phyloP scores from a whole-genome alignment of 352 stramenopile genomes.

The Globisporangium orthogonon region DNA sequence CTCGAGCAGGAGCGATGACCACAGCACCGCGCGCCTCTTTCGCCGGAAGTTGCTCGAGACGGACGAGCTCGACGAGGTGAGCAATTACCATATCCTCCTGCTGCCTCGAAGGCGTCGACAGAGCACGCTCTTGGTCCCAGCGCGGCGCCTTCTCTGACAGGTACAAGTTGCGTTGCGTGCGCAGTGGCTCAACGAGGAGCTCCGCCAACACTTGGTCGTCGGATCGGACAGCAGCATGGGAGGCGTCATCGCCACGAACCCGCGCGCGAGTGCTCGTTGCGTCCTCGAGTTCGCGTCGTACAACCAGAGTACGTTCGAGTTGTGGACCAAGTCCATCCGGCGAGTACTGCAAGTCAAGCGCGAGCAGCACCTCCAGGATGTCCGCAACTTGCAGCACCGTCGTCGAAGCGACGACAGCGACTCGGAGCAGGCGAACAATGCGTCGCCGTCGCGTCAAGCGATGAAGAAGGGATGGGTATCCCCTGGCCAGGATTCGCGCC shows the following conservation, averaged over 20 bases:
- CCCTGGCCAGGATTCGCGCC: constrained; percentile 72
- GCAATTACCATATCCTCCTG: neutral
- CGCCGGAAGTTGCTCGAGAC: constrained; percentile 70
- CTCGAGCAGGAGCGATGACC: constrained; percentile 4
- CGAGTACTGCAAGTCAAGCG: constrained; percentile 56
- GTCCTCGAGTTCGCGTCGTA: constrained; percentile 77
- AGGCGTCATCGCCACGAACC: constrained; percentile 43
- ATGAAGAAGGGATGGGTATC: constrained; percentile 47
- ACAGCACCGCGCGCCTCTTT: constrained; percentile 50
- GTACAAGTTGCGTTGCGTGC: neutral
- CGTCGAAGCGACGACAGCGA: neutral
- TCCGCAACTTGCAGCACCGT: neutral
- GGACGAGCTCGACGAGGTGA: constrained; percentile 70
- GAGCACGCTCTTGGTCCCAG: neutral
- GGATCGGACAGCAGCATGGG: constrained; percentile 34
- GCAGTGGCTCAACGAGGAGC: constrained; percentile 69
- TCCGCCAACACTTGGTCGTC: constrained; percentile 49
- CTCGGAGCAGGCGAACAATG: constrained; percentile 10
- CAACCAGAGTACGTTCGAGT: constrained; percentile 79
- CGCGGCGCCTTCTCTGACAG: neutral
- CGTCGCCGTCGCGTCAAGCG: constrained; percentile 7
- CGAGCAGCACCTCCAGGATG: constrained; percentile 24
- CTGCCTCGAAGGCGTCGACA: neutral
- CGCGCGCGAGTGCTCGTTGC: constrained; percentile 47
- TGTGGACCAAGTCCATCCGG: constrained; percentile 82